A percentile compares a stretch with the other conserved stretches of the same genome.
phyloP scores from a whole-genome alignment of 495 filamentous ascomycete genomes.

The Podospora pseudopauciseta region DNA sequence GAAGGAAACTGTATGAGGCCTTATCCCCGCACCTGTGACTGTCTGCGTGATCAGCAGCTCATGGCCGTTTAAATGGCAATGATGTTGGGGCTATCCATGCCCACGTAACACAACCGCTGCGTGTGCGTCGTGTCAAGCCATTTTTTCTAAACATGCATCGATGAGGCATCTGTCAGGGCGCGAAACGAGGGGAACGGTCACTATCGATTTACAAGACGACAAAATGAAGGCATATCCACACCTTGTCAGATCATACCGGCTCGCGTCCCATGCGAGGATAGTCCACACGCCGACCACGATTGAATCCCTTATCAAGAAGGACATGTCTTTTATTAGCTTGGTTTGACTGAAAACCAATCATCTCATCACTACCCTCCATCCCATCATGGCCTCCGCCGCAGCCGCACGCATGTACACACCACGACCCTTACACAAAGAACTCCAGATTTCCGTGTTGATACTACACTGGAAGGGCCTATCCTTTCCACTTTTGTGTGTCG shows the following conservation, averaged over 20 bases:
- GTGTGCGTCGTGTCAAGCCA: background rate
- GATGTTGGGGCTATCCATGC: background rate
- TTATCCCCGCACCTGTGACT: background rate
- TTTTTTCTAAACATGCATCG: constrained; percentile 6
- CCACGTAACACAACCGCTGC: constrained; percentile 8
- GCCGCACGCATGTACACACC: background rate
- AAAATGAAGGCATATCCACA: background rate
- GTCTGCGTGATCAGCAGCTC: constrained; percentile 5
- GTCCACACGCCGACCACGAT: background rate
- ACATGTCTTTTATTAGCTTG: background rate
- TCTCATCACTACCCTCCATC: background rate
- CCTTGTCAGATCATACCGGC: background rate
- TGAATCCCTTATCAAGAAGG: background rate
- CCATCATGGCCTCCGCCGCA: background rate
- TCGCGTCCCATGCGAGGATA: background rate
- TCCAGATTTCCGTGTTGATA: background rate
- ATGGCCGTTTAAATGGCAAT: background rate
- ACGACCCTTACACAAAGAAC: background rate
- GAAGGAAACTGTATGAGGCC: background rate
- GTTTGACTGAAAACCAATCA: background rate
- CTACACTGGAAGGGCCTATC: background rate
- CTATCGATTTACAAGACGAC: background rate
- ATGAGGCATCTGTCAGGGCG: constrained; percentile 2
- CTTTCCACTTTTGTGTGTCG: background rate
- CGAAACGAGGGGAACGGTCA: background rate